Conservation (phyloP, 2,329 filamentous ascomycete genomes). For the Nannizzia gypsea region DNA sequence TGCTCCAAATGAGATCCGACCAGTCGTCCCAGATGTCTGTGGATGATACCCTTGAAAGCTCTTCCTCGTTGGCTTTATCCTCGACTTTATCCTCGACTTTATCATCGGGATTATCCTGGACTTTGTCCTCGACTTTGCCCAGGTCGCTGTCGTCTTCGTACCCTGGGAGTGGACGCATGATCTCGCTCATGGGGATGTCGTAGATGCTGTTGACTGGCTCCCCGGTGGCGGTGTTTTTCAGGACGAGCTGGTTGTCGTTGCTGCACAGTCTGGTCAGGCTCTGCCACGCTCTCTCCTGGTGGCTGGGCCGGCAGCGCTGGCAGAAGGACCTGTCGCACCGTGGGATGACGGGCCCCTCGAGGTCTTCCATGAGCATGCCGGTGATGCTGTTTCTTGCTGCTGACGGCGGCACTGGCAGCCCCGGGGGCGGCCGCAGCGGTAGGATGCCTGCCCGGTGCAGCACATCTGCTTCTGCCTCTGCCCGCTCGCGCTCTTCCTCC, state of each 20-base stretch:
- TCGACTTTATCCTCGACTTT: too few relatives aligned
- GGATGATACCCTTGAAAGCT: too few relatives aligned
- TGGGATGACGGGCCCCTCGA: background rate
- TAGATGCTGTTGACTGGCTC: background rate
- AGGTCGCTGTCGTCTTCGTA: too few relatives aligned
- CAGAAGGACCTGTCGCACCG: background rate
- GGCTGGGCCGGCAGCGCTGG: background rate
- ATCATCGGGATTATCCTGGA: too few relatives aligned
- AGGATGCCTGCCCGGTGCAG: background rate
- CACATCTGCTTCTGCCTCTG: background rate
- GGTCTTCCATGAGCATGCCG: background rate
- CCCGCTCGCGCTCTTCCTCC: background rate
- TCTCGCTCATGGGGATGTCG: slow-evolving; percentile 1
- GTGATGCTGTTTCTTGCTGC: background rate
- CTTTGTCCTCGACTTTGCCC: too few relatives aligned
- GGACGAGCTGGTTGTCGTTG: background rate
- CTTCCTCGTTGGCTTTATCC: too few relatives aligned
- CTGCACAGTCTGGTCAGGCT: slow-evolving; percentile 2
- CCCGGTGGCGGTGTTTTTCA: background rate
- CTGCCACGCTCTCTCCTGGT: slow-evolving; percentile 1
- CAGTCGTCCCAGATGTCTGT: too few relatives aligned
- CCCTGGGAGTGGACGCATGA: background rate
- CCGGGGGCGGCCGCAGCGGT: background rate
- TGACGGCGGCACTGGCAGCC: background rate
- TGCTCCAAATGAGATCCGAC: too few relatives aligned